Percentiles rank a stretch among this genome's conserved stretches.
phyloP scores from a whole-genome alignment of 495 filamentous ascomycete species.

The Lophiostoma macrostomum region DNA sequence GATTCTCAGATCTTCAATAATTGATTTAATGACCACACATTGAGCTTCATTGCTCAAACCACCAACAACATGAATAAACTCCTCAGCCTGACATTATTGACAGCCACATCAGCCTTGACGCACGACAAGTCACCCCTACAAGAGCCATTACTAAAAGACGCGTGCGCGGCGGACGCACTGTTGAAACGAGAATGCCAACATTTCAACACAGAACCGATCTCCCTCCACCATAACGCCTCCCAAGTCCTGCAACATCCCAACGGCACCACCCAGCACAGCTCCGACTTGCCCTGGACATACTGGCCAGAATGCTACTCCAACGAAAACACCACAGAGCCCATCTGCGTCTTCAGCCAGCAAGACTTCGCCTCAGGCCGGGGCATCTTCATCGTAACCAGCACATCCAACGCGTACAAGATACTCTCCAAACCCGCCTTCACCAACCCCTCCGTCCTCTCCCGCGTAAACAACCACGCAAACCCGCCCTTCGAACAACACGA shows the following conservation, averaged over 20 bases:
- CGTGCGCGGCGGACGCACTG: no score
- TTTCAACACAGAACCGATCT: not conserved
- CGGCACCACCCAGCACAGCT: not conserved
- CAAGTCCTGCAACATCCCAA: conserved; percentile 1
- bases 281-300: conserved; percentile 23
- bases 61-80: no score
- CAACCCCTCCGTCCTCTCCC: not conserved
- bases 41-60: no score
- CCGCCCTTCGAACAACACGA: conserved; percentile 13
- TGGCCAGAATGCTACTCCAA: conserved; percentile 25
- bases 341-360: conserved; percentile 21
- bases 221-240: not conserved
- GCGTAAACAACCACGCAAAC: conserved; percentile 11
- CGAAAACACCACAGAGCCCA: conserved; percentile 19
- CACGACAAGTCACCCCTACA: no score
- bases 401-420: conserved; percentile 10
- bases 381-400: conserved; percentile 18
- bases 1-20: no score
- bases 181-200: no score
- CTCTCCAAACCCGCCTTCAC: conserved; percentile 18
- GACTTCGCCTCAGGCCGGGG: conserved; percentile 17
- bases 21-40: no score
- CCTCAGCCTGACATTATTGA: no score
- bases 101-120: no score
- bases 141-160: no score